Evolutionary conservation across 768 basidiomycete genomes (phyloP).

Genomic region (Daedaleopsis sinensis): DNA sequence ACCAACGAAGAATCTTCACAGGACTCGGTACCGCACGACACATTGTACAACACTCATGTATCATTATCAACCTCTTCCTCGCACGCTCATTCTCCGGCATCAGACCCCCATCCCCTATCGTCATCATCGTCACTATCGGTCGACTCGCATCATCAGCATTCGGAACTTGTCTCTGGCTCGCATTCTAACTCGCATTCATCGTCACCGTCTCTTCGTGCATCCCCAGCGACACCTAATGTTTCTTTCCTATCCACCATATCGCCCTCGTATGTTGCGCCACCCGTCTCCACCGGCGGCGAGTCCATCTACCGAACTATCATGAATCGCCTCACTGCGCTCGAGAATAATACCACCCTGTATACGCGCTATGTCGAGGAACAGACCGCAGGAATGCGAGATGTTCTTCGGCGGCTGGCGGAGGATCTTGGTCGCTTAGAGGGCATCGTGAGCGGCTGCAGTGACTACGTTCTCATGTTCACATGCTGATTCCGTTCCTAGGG

Average conservation of each 20-base stretch:
- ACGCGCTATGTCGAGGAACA: slow-evolving; percentile 91
- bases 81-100: slow-evolving; percentile 6
- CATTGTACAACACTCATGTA: slow-evolving; percentile 24
- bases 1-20: slow-evolving; percentile 2
- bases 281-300: slow-evolving; percentile 59
- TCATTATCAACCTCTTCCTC: slow-evolving; percentile 11
- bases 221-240: slow-evolving; percentile 10
- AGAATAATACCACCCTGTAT: slow-evolving; percentile 86
- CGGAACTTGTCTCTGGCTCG: slow-evolving; percentile 1
- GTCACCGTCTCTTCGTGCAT: slow-evolving; percentile 19
- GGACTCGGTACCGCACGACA: slow-evolving; percentile 22
- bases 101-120: slow-evolving; percentile 15
- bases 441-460: slow-evolving; percentile 52
- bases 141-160: neutral
- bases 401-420: slow-evolving; percentile 73
- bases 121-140: slow-evolving; percentile 14
- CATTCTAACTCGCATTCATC: slow-evolving; percentile 14
- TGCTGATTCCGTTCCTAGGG: slow-evolving; percentile 43
- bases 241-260: slow-evolving; percentile 11
- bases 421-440: slow-evolving; percentile 80
- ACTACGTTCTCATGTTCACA: too few species aligned
- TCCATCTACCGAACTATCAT: slow-evolving; percentile 97
- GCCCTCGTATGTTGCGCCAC: slow-evolving; percentile 21
- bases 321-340: slow-evolving; percentile 85
- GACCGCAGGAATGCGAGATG: slow-evolving; percentile 69